phyloP scores from a whole-genome alignment of 106 monocot genomes.

The Ottelia alismoides region DNA sequence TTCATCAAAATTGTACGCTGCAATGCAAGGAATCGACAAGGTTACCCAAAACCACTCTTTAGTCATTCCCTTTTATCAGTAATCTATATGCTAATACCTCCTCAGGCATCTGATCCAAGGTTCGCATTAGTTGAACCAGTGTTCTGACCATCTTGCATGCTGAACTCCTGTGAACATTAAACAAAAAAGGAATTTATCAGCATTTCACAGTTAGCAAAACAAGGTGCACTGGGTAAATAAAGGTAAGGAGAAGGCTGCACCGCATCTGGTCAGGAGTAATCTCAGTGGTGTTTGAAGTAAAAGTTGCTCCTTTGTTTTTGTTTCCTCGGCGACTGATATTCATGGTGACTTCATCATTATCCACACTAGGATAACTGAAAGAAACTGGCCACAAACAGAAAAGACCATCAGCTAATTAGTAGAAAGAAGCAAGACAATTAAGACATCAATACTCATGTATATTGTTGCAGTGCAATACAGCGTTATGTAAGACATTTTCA shows the following conservation, averaged over 20 bases:
- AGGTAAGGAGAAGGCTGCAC: too few relatives aligned
- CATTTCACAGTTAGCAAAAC: too few relatives aligned
- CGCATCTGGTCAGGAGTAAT: slow-evolving; percentile 97
- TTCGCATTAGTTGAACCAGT: slow-evolving; percentile 87
- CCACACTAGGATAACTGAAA: slow-evolving; percentile 54
- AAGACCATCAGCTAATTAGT: too few relatives aligned
- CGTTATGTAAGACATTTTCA: too few relatives aligned
- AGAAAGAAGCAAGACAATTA: too few relatives aligned
- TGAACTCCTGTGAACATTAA: slow-evolving; percentile 94
- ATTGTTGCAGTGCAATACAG: too few relatives aligned
- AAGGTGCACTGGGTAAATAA: too few relatives aligned
- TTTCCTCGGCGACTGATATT: slow-evolving; percentile 64
- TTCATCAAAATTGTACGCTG: slow-evolving; percentile 97
- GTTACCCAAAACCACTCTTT: background rate
- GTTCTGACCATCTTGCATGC: slow-evolving; percentile 98
- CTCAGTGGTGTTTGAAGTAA: slow-evolving; percentile 45
- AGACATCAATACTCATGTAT: too few relatives aligned
- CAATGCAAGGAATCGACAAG: slow-evolving; percentile 10
- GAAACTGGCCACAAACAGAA: slow-evolving; percentile 73
- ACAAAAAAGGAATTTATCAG: too few relatives aligned
- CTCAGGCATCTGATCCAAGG: slow-evolving; percentile 86
- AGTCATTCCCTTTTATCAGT: background rate
- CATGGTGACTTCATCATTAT: slow-evolving; percentile 75
- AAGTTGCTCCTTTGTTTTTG: slow-evolving; percentile 62
- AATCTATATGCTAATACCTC: slow-evolving; percentile 71